Conservation (phyloP, 2,329 filamentous ascomycete genomes). For the Escovopsis sp. region DNA sequence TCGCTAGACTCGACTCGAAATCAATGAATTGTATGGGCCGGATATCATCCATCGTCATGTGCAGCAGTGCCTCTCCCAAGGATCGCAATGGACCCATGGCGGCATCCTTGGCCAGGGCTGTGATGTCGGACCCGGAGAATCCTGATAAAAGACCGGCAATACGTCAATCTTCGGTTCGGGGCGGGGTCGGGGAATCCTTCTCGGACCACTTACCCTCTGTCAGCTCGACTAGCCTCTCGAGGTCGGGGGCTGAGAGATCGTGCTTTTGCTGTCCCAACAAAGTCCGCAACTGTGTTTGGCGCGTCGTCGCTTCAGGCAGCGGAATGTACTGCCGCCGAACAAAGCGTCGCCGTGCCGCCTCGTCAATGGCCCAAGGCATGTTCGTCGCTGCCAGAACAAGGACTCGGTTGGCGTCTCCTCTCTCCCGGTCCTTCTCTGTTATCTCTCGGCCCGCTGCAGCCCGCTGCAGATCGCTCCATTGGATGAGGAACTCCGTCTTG, state of each 20-base stretch:
- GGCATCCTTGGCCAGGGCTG: constrained; percentile 89
- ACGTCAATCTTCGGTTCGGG: background rate
- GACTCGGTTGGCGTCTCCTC: constrained; percentile 73
- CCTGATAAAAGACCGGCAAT: constrained; percentile 33
- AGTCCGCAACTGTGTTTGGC: constrained; percentile 63
- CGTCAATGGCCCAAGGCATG: constrained; percentile 93
- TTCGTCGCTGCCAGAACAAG: constrained; percentile 93
- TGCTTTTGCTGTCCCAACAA: constrained; percentile 82
- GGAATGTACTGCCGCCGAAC: constrained; percentile 93
- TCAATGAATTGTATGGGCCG: constrained; percentile 70
- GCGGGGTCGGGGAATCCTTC: background rate
- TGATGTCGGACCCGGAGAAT: constrained; percentile 97
- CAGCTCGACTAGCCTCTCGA: constrained; percentile 56
- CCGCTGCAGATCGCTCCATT: constrained; percentile 88
- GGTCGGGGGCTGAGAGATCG: constrained; percentile 54
- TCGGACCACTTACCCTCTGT: constrained; percentile 56
- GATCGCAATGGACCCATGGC: constrained; percentile 92
- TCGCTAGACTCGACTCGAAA: constrained; percentile 69
- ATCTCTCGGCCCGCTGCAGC: constrained; percentile 77
- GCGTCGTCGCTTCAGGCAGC: constrained; percentile 69
- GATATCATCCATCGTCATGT: constrained; percentile 91
- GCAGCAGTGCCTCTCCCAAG: constrained; percentile 74
- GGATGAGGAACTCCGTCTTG: constrained; percentile 95
- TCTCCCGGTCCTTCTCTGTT: constrained; percentile 48
- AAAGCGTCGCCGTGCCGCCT: constrained; percentile 80